Evolutionary conservation across 441 rosid species (phyloP).

Genomic region (Sinapis alba): DNA sequence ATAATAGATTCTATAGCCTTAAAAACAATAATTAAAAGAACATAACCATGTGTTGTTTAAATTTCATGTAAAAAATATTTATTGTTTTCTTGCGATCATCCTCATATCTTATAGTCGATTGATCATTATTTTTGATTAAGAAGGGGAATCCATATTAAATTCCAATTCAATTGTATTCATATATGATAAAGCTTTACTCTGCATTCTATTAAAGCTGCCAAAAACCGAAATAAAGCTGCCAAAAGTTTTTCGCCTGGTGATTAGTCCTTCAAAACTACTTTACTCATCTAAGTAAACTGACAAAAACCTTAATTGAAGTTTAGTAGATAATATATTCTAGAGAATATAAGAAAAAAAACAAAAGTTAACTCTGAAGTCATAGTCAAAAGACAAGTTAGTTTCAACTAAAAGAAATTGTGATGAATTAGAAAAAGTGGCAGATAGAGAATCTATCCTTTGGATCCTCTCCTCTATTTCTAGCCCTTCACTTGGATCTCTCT

Average conservation of each 20-base stretch:
- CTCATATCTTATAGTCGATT: background rate
- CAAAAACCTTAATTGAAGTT: constrained; percentile 1
- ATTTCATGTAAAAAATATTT: background rate
- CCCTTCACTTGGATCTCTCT: constrained; percentile 73
- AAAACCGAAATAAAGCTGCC: background rate
- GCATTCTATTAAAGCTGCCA: too few relatives aligned
- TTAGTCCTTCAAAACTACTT: background rate
- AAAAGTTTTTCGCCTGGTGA: background rate
- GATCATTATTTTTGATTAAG: background rate
- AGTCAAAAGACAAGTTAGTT: constrained; percentile 24
- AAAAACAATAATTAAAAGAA: background rate
- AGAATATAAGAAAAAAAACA: constrained; percentile 1
- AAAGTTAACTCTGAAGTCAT: constrained; percentile 14
- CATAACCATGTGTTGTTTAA: background rate
- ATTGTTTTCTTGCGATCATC: background rate
- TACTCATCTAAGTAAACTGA: background rate
- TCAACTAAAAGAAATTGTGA: constrained; percentile 1
- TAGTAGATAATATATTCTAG: background rate
- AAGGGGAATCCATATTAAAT: background rate
- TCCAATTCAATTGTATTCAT: background rate
- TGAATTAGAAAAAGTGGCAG: constrained; percentile 38
- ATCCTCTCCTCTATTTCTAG: constrained; percentile 62
- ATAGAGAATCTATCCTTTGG: constrained; percentile 71
- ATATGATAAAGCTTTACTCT: too few relatives aligned
- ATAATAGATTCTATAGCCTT: background rate